These are phyloP conservation scores for Clarireedia hainanense DNA, from an alignment of 2,329 filamentous ascomycete species.

Conservation along the genomic window DNA sequence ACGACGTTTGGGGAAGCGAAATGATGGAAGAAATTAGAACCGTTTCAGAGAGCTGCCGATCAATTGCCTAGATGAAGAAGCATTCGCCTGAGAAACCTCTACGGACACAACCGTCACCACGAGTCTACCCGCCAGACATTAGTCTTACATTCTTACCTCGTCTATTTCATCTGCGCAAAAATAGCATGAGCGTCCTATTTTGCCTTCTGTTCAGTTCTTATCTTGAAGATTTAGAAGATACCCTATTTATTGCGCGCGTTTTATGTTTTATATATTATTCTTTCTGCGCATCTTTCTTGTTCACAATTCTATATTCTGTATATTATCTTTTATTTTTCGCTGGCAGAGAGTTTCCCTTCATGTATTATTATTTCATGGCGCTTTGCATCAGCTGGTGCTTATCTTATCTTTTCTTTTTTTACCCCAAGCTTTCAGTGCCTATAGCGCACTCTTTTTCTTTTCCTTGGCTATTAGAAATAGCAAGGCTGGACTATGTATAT, in stretches of 20 bases:
- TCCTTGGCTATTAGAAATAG: neutral
- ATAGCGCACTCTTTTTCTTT: neutral
- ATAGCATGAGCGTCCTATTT: neutral
- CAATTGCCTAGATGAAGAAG: neutral
- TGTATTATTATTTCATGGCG: slow-evolving; percentile 1
- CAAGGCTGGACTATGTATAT: slow-evolving; percentile 2
- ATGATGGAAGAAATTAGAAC: slow-evolving; percentile 28
- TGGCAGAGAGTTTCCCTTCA: slow-evolving; percentile 3
- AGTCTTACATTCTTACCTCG: slow-evolving; percentile 6
- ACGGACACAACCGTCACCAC: neutral
- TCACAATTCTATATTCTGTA: slow-evolving; percentile 3
- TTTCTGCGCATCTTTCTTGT: neutral
- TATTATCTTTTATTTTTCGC: slow-evolving; percentile 2
- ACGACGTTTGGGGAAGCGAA: slow-evolving; percentile 25
- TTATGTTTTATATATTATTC: neutral
- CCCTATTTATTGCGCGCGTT: slow-evolving; percentile 6
- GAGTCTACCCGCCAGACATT: neutral
- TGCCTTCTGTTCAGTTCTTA: neutral
- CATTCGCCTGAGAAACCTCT: neutral
- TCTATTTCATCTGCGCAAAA: neutral
- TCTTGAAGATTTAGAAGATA: slow-evolving; percentile 10
- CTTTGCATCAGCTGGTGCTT: neutral
- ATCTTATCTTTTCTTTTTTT: neutral
- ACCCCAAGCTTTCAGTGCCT: neutral
- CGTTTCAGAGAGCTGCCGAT: slow-evolving; percentile 22